Conservation (phyloP, 305 asterid genomes). For the Solanum hybrid region DNA sequence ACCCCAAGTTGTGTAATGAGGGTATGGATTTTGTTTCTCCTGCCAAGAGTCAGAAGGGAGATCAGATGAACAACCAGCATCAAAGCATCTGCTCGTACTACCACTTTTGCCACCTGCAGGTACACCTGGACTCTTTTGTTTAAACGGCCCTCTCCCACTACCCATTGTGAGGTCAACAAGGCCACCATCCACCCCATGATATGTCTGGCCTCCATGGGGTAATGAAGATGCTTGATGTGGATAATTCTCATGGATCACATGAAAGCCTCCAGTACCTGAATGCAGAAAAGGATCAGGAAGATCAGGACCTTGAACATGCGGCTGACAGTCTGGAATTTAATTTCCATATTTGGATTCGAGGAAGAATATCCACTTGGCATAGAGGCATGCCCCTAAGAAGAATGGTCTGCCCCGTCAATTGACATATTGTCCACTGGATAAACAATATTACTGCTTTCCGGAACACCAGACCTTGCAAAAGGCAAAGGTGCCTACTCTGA, state of each 20-base stretch:
- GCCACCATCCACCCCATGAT: conserved; percentile 38
- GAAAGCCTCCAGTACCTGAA: conserved; percentile 29
- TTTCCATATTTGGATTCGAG: no score
- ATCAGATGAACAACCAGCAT: conserved; percentile 59
- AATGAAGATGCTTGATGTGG: conserved; percentile 35
- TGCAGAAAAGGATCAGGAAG: conserved; percentile 37
- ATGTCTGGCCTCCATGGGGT: conserved; percentile 28
- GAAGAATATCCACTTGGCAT: conserved; percentile 33
- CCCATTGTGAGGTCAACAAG: conserved; percentile 35
- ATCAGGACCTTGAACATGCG: conserved; percentile 29
- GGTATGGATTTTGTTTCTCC: conserved; percentile 46
- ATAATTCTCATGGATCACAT: conserved; percentile 26
- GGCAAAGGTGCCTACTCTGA: conserved; percentile 19
- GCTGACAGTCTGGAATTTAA: conserved; percentile 19
- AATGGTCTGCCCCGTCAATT: conserved; percentile 31
- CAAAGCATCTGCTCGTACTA: conserved; percentile 47
- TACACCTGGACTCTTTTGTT: conserved; percentile 53
- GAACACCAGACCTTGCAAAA: conserved; percentile 33
- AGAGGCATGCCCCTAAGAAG: conserved; percentile 49
- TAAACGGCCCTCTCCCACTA: conserved; percentile 43
- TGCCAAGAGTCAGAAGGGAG: conserved; percentile 46
- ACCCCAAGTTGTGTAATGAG: conserved; percentile 41
- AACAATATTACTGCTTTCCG: conserved; percentile 36
- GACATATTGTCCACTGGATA: conserved; percentile 37
- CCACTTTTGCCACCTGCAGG: conserved; percentile 46